phyloP scores from a whole-genome alignment of 208 protist species.

The Naegleria lovaniensis region DNA sequence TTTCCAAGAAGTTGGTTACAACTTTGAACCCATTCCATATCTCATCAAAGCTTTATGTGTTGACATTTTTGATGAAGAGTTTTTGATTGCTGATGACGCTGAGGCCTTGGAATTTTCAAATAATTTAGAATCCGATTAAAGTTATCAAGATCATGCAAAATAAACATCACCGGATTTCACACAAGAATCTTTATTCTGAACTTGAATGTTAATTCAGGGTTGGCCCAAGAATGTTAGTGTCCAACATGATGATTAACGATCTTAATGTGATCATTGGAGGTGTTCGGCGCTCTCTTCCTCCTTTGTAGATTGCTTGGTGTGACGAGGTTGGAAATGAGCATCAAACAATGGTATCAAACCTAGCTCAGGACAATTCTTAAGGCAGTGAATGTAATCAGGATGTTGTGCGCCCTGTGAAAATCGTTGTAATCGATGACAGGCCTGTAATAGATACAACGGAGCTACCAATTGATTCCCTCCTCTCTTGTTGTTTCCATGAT shows the following conservation, averaged over 20 bases:
- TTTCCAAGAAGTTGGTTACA: not conserved
- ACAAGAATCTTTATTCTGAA: no score
- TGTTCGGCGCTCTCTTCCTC: no score
- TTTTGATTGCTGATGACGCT: not conserved
- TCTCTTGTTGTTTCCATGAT: no score
- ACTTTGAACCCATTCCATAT: not conserved
- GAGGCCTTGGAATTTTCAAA: not conserved
- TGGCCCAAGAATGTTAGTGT: no score
- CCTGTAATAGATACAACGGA: not conserved
- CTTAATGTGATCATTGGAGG: no score
- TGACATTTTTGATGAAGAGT: not conserved
- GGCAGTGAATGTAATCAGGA: not conserved
- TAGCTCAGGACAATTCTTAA: not conserved
- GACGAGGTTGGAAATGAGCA: not conserved
- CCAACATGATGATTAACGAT: no score
- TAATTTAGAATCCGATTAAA: not conserved
- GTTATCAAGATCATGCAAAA: not conserved
- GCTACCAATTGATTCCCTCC: not conserved
- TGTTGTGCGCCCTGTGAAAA: not conserved
- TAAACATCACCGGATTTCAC: no score
- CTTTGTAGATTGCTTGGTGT: no score
- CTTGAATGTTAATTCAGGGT: no score
- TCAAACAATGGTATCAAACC: not conserved
- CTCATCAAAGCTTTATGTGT: not conserved
- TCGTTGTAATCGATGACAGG: not conserved